Conservation (phyloP, 2,329 filamentous ascomycete species). For the Talaromyces rugulosus region DNA sequence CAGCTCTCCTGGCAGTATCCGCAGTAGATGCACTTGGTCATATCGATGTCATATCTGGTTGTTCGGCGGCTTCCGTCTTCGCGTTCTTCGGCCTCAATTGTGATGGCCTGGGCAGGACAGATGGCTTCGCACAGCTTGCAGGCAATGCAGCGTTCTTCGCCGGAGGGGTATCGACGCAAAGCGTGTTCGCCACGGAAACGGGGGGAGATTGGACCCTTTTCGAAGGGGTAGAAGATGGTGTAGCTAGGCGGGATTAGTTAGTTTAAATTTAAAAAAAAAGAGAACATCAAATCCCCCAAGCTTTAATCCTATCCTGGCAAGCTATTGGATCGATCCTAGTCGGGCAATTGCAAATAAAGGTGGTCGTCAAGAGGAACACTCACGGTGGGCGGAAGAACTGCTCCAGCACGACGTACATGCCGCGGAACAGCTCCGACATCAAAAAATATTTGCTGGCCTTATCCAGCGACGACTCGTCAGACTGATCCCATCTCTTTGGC, state of each 20-base stretch:
- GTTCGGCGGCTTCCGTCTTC: slow-evolving; percentile 92
- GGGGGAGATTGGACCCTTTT: slow-evolving; percentile 97
- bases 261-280: neutral
- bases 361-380: slow-evolving; percentile 43
- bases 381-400: slow-evolving; percentile 98
- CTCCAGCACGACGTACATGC: slow-evolving; percentile 97
- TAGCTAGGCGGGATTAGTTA: slow-evolving; percentile 57
- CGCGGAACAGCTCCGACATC: slow-evolving; percentile 89
- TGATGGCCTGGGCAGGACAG: slow-evolving; percentile 97
- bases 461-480: slow-evolving; percentile 72
- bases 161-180: slow-evolving; percentile 89
- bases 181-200: slow-evolving; percentile 98
- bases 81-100: slow-evolving; percentile 97
- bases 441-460: slow-evolving; percentile 91
- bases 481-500: slow-evolving; percentile 74
- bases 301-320: neutral
- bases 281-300: neutral
- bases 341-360: neutral
- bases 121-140: slow-evolving; percentile 99
- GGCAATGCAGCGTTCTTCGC: slow-evolving; percentile 97
- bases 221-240: slow-evolving; percentile 98
- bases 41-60: slow-evolving; percentile 98
- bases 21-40: slow-evolving; percentile 99
- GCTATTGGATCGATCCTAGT: neutral
- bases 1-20: slow-evolving; percentile 99